A percentile compares a stretch with the other conserved stretches of the same genome.
Evolutionary conservation across 768 basidiomycete species (phyloP).

Genomic region (Hemileccinum impolitum): DNA sequence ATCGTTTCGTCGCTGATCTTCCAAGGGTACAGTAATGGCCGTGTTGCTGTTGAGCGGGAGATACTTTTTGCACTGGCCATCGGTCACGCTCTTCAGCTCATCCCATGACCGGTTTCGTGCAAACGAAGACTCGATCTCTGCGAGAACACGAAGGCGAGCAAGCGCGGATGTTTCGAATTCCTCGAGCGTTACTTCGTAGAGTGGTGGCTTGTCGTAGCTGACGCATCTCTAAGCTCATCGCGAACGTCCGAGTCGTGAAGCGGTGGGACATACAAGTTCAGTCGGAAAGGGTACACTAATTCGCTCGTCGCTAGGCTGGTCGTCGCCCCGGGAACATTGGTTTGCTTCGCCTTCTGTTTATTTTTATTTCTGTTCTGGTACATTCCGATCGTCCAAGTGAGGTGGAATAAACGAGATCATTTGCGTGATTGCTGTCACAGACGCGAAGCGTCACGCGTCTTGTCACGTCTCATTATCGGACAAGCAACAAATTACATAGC

Average conservation of each 20-base stretch:
- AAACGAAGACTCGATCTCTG: constrained; percentile 87
- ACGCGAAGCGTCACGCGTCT: constrained; percentile 27
- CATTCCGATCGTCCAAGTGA: constrained; percentile 11
- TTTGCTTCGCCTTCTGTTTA: not conserved
- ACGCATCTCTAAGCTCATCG: constrained; percentile 5
- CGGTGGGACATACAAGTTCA: constrained; percentile 68
- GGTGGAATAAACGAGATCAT: not conserved
- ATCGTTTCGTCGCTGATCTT: constrained; percentile 74
- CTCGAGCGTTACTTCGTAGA: constrained; percentile 87
- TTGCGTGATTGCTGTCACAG: constrained; percentile 8
- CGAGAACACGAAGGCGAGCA: constrained; percentile 80
- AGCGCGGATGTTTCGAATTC: constrained; percentile 93
- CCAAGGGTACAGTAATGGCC: constrained; percentile 44
- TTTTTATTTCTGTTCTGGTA: constrained; percentile 16
- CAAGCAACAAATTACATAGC: constrained; percentile 3
- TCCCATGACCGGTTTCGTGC: constrained; percentile 81
- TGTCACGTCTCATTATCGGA: constrained; percentile 14
- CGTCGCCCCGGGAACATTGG: not conserved
- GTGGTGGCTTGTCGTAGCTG: constrained; percentile 86
- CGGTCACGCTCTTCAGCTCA: constrained; percentile 66
- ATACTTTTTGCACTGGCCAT: constrained; percentile 66
- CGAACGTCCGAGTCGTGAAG: not conserved
- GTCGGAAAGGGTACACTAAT: constrained; percentile 55
- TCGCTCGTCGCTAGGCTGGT: not conserved
- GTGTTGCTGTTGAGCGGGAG: constrained; percentile 63